Conservation (phyloP, 2,329 filamentous ascomycete genomes). For the Hirsutella rhossiliensis region DNA sequence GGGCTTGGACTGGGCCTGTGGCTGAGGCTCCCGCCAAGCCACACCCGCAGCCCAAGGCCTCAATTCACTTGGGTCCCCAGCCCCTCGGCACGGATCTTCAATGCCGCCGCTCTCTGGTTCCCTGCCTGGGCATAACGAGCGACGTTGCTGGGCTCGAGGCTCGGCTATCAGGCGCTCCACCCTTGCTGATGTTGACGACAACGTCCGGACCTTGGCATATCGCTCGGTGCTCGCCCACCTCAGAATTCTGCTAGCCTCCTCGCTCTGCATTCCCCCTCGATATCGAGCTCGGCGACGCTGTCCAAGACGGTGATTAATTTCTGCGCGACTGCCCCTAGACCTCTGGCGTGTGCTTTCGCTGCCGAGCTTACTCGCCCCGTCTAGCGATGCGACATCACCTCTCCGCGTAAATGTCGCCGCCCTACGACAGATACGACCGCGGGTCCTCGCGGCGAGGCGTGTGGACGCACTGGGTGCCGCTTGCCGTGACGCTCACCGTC, state of each 20-base stretch:
- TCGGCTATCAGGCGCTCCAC: slow-evolving; percentile 2
- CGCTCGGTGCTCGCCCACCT: too few species aligned
- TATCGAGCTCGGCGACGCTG: too few species aligned
- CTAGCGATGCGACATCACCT: slow-evolving; percentile 21
- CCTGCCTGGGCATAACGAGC: background rate
- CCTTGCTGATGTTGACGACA: background rate
- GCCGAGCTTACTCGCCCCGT: slow-evolving; percentile 2
- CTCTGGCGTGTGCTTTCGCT: background rate
- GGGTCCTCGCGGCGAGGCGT: slow-evolving; percentile 47
- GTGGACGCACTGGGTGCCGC: slow-evolving; percentile 79
- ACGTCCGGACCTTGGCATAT: background rate
- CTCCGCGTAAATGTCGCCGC: slow-evolving; percentile 40
- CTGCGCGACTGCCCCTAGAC: too few species aligned
- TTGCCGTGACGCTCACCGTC: slow-evolving; percentile 75
- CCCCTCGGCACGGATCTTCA: slow-evolving; percentile 6
- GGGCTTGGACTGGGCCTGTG: too few species aligned
- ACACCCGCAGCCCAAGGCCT: background rate
- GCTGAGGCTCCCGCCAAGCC: background rate
- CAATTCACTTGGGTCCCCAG: background rate
- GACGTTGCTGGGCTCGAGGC: slow-evolving; percentile 5
- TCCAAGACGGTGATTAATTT: too few species aligned
- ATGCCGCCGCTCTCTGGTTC: background rate
- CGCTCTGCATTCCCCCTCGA: too few species aligned
- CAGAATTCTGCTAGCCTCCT: too few species aligned
- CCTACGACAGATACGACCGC: slow-evolving; percentile 48